phyloP scores from a whole-genome alignment of 805 yeast genomes.

The Zygoascus flipseniorum region DNA sequence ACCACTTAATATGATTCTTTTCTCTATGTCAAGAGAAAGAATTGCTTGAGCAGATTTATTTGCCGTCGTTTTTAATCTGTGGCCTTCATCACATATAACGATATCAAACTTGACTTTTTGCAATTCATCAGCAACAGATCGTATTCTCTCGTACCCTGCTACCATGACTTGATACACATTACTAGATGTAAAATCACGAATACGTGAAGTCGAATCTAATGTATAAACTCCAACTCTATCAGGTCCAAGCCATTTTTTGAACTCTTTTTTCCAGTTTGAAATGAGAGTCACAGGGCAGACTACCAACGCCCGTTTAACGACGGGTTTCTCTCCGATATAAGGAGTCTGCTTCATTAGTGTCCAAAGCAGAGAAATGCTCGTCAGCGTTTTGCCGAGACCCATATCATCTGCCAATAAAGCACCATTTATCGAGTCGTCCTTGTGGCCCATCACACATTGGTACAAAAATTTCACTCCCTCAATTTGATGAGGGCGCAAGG shows the following conservation, averaged over 20 bases:
- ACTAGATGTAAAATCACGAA: conserved; percentile 51
- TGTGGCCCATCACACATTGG: conserved; percentile 70
- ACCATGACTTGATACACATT: conserved; percentile 75
- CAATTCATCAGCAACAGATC: conserved; percentile 35
- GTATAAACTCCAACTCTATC: conserved; percentile 61
- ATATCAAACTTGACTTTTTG: conserved; percentile 43
- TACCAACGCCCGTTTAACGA: conserved; percentile 54
- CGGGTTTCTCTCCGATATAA: conserved; percentile 27
- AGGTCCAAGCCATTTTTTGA: conserved; percentile 76
- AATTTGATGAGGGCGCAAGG: conserved; percentile 90
- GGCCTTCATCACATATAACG: conserved; percentile 92
- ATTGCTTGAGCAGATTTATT: conserved; percentile 66
- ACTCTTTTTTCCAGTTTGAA: conserved; percentile 81
- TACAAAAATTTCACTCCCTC: conserved; percentile 90
- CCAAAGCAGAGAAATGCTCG: conserved; percentile 79
- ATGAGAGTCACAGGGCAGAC: conserved; percentile 90
- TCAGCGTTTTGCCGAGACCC: conserved; percentile 91
- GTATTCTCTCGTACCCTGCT: conserved; percentile 81
- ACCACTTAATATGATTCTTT: conserved; percentile 67
- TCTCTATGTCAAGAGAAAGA: conserved; percentile 43
- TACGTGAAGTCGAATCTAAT: conserved; percentile 42
- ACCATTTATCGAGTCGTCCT: conserved; percentile 44
- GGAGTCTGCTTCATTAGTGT: conserved; percentile 49
- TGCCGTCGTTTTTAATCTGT: conserved; percentile 66
- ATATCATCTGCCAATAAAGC: conserved; percentile 91